Percentiles rank a stretch among this genome's conserved stretches.
phyloP scores from a whole-genome alignment of 192 early-diverging fungal species.

The Entomortierella beljakovae region DNA sequence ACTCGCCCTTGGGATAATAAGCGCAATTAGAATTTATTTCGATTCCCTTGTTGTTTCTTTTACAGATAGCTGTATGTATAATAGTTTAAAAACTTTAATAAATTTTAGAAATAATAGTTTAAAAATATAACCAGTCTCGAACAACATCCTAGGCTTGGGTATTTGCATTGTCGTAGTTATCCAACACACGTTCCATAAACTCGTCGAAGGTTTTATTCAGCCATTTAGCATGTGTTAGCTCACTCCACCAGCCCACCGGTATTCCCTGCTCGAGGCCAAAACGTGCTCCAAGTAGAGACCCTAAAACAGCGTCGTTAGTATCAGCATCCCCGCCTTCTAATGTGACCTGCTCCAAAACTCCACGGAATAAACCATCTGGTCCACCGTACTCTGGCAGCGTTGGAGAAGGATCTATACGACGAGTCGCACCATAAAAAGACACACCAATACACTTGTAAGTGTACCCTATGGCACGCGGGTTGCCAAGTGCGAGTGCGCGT shows the following conservation, averaged over 20 bases:
- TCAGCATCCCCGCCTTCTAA: conserved; percentile 64
- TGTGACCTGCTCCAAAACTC: conserved; percentile 58
- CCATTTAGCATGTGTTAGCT: conserved; percentile 23
- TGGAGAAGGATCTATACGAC: conserved; percentile 22
- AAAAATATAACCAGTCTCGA: neutral
- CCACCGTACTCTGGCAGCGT: conserved; percentile 40
- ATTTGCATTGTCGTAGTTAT: conserved; percentile 15
- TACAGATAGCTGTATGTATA: neutral
- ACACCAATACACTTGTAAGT: conserved; percentile 63
- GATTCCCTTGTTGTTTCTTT: neutral
- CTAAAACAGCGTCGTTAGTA: conserved; percentile 57
- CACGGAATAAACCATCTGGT: conserved; percentile 47
- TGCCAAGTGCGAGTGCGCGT: conserved; percentile 42
- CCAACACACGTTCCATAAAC: conserved; percentile 17
- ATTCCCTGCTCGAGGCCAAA: conserved; percentile 50
- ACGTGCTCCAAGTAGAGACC: conserved; percentile 61
- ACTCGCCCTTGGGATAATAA: conserved; percentile 58
- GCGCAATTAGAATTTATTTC: neutral
- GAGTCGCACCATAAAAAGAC: conserved; percentile 47
- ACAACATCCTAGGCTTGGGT: too few species aligned
- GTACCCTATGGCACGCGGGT: conserved; percentile 52
- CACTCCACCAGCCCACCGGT: conserved; percentile 27
- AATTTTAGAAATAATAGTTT: too few species aligned
- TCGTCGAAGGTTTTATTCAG: conserved; percentile 13
- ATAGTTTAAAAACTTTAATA: neutral